These are phyloP conservation scores for Solanum stenotomum DNA, from an alignment of 257 asterid genomes.

Conservation along the genomic window DNA sequence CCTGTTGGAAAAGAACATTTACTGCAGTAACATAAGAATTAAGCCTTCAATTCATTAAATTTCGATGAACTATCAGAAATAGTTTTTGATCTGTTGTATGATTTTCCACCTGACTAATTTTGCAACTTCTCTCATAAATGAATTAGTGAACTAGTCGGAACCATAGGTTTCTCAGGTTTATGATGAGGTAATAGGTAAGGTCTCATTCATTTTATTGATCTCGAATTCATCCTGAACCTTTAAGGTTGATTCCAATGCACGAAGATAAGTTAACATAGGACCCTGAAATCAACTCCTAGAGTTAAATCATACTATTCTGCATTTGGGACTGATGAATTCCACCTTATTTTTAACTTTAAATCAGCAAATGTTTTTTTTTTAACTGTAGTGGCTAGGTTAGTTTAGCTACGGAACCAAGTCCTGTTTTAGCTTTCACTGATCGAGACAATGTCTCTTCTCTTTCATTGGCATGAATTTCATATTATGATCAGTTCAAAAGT, in stretches of 20 bases:
- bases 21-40: neutral
- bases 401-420: neutral
- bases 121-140: neutral
- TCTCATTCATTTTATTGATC: neutral
- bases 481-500: neutral
- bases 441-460: neutral
- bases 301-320: neutral
- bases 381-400: neutral
- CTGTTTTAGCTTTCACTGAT: neutral
- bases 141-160: neutral
- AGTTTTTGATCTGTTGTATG: neutral
- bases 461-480: neutral
- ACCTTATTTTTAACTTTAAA: neutral
- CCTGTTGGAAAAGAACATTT: neutral
- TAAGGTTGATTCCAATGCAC: too few species aligned
- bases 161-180: neutral
- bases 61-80: neutral
- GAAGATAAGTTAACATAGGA: too few species aligned
- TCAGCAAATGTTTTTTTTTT: neutral
- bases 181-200: neutral
- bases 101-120: neutral
- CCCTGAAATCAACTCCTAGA: neutral
- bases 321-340: neutral
- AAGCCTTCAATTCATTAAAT: neutral
- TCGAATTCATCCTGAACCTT: too few species aligned